These are phyloP conservation scores for Anacardium occidentale DNA, from an alignment of 345 rosid species.

Conservation along the genomic window DNA sequence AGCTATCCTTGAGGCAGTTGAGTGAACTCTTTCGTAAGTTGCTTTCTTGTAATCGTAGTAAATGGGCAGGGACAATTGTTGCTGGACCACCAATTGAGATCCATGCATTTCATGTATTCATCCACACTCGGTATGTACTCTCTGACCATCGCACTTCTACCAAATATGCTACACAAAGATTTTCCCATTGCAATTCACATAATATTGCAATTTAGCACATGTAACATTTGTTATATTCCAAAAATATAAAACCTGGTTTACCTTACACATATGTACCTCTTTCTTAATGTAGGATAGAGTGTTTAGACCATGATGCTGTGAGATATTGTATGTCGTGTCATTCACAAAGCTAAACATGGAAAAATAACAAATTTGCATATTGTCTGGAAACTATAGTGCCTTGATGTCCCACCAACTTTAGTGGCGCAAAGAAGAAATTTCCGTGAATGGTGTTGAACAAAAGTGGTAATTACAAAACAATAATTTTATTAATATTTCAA, in stretches of 20 bases:
- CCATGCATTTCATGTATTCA: conserved; percentile 8
- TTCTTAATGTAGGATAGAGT: not conserved
- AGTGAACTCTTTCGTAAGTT: not conserved
- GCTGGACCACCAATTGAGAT: conserved; percentile 12
- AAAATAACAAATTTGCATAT: conserved; percentile 10
- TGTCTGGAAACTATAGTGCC: conserved; percentile 1
- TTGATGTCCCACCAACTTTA: conserved; percentile 5
- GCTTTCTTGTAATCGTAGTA: not conserved
- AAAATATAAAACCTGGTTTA: not conserved
- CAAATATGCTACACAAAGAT: conserved; percentile 14
- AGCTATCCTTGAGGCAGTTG: not conserved
- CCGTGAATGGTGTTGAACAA: too few relatives aligned
- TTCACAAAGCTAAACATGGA: conserved; percentile 8
- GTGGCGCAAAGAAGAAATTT: too few relatives aligned
- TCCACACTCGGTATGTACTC: conserved; percentile 2
- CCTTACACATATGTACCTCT: not conserved
- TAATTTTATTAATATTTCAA: too few relatives aligned
- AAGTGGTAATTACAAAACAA: too few relatives aligned
- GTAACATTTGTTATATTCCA: too few relatives aligned
- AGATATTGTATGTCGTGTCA: not conserved
- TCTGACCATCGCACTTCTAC: conserved; percentile 3
- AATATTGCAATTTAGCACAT: too few relatives aligned
- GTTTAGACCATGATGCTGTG: not conserved
- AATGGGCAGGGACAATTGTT: conserved; percentile 3
- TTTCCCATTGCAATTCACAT: conserved; percentile 1